These are phyloP conservation scores for Alnus glutinosa DNA, from an alignment of 306 rosid genomes.

Conservation along the genomic window DNA sequence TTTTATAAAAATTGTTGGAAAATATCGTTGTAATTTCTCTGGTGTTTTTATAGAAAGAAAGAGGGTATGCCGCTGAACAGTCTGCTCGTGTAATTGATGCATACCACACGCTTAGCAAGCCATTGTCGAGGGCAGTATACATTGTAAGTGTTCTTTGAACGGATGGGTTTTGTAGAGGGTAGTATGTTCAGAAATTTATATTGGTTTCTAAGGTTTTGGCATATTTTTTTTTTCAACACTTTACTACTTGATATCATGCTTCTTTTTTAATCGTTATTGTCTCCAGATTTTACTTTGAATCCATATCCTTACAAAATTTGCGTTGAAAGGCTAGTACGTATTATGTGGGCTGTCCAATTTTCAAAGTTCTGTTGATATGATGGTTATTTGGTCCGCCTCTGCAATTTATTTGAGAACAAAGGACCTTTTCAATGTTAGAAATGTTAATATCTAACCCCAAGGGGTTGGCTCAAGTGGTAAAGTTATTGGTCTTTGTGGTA, in stretches of 20 bases:
- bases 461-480: too few relatives aligned
- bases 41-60: conserved; percentile 59
- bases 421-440: neutral
- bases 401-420: neutral
- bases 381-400: neutral
- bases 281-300: neutral
- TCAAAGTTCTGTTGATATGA: neutral
- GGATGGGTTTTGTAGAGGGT: neutral
- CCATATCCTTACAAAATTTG: neutral
- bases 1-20: neutral
- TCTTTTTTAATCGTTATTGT: neutral
- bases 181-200: neutral
- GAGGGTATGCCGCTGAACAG: conserved; percentile 88
- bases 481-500: too few relatives aligned
- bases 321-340: neutral
- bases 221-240: neutral
- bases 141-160: conserved; percentile 51
- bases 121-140: conserved; percentile 81
- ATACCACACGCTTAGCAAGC: conserved; percentile 67
- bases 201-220: conserved; percentile 10
- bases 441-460: neutral
- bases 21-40: neutral
- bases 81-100: conserved; percentile 94
- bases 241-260: neutral
- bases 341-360: neutral